phyloP scores from a whole-genome alignment of 352 stramenopile genomes.

The Globisporangium parvum region DNA sequence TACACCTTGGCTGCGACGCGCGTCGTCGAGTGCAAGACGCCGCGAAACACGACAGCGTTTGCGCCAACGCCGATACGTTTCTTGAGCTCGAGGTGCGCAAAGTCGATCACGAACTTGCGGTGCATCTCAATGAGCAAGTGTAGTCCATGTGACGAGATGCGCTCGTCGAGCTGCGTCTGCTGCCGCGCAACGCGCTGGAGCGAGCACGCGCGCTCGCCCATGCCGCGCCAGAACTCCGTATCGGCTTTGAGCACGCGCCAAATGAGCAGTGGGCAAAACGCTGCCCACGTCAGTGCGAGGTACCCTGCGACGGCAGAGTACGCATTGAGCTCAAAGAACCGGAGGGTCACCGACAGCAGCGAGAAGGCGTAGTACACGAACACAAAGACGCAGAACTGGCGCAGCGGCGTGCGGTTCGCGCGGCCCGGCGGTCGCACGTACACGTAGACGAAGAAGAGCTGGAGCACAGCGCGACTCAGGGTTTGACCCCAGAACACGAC shows the following conservation, averaged over 20 bases:
- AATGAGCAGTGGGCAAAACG: constrained; percentile 25
- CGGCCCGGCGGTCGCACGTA: constrained; percentile 7
- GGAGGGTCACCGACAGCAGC: constrained; percentile 36
- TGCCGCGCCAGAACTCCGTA: constrained; percentile 63
- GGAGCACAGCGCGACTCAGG: neutral
- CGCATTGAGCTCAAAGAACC: constrained; percentile 1
- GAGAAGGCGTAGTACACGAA: constrained; percentile 48
- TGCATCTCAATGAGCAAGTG: constrained; percentile 66
- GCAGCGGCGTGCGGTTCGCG: constrained; percentile 2
- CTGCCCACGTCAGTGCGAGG: constrained; percentile 19
- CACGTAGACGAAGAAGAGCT: constrained; percentile 22
- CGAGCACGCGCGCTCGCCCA: constrained; percentile 3
- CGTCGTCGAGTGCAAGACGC: constrained; percentile 23
- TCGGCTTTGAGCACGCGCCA: constrained; percentile 69
- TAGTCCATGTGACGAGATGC: constrained; percentile 41
- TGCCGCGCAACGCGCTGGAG: constrained; percentile 11
- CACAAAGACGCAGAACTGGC: constrained; percentile 11
- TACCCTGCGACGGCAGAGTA: constrained; percentile 15
- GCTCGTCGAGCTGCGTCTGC: neutral
- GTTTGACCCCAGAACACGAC: constrained; percentile 10
- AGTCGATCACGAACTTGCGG: constrained; percentile 62
- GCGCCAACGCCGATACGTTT: constrained; percentile 39
- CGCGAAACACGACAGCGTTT: constrained; percentile 44
- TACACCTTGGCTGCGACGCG: constrained; percentile 62
- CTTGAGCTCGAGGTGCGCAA: constrained; percentile 48